These are phyloP conservation scores for Exophiala sp. DNA, from an alignment of 2,329 filamentous ascomycete species.

Conservation along the genomic window DNA sequence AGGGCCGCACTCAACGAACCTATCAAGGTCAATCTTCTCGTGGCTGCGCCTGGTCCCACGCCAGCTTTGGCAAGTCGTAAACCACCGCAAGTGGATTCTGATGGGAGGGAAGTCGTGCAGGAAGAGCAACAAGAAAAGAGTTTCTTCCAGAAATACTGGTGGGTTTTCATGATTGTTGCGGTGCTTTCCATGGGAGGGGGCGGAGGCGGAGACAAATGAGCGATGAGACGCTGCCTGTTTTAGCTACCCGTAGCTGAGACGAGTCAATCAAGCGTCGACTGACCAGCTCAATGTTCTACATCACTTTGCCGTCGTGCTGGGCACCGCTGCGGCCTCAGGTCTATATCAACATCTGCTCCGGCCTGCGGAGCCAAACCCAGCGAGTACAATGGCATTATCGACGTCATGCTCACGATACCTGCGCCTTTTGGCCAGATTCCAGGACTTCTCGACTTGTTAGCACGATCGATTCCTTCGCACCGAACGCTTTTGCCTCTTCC, in stretches of 20 bases:
- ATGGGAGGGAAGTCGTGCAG: slow-evolving; percentile 28
- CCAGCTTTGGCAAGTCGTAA: slow-evolving; percentile 40
- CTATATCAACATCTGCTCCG: too few species aligned
- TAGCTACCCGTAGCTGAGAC: too few species aligned
- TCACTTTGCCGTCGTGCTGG: too few species aligned
- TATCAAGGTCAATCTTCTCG: slow-evolving; percentile 35
- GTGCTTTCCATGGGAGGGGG: slow-evolving; percentile 40
- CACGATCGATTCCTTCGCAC: slow-evolving; percentile 37
- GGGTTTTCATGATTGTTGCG: slow-evolving; percentile 40
- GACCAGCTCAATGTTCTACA: too few species aligned
- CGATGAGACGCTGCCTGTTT: not conserved
- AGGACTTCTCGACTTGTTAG: slow-evolving; percentile 41
- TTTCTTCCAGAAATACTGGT: slow-evolving; percentile 46
- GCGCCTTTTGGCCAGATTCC: slow-evolving; percentile 34
- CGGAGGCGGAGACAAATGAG: slow-evolving; percentile 32
- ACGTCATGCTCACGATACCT: slow-evolving; percentile 4
- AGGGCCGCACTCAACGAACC: slow-evolving; percentile 16
- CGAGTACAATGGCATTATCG: slow-evolving; percentile 5
- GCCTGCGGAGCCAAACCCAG: not conserved
- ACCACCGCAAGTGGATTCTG: slow-evolving; percentile 37
- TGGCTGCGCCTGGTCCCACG: slow-evolving; percentile 31
- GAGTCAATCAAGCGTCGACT: too few species aligned
- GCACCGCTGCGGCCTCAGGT: too few species aligned
- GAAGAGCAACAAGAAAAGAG: slow-evolving; percentile 41
- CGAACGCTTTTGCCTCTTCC: slow-evolving; percentile 14